Evolutionary conservation across 129 eudicot species (phyloP).

Genomic region (Artemisia argyi): DNA sequence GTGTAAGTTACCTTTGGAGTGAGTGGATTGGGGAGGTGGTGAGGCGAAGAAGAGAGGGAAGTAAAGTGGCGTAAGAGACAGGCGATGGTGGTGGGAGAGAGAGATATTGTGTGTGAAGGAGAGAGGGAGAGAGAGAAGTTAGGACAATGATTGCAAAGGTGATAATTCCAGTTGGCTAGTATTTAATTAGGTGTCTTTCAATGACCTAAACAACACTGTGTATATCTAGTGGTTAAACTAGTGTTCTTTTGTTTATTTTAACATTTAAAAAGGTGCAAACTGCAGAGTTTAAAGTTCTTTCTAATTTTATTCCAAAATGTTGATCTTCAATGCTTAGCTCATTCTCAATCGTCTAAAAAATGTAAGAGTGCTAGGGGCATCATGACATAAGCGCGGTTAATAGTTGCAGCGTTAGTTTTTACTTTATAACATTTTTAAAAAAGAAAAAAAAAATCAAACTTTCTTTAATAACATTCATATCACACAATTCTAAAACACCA

Average conservation of each 20-base stretch:
- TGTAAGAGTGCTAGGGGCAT: no score
- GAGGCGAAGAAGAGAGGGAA: constrained; percentile 32
- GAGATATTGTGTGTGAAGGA: constrained; percentile 37
- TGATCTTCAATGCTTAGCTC: no score
- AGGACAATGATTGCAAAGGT: constrained; percentile 41
- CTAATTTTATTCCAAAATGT: no score
- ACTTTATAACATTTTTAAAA: no score
- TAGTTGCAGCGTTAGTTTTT: no score
- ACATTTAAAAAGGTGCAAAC: no score
- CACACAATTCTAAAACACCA: no score
- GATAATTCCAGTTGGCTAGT: constrained; percentile 39
- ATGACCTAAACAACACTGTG: constrained; percentile 30
- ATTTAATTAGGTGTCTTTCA: constrained; percentile 26
- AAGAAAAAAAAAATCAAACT: no score
- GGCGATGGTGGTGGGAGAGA: constrained; percentile 31
- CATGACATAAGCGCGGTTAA: no score
- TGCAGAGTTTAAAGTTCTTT: no score
- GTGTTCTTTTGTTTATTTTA: not conserved
- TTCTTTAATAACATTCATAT: no score
- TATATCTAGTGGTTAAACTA: constrained; percentile 13
- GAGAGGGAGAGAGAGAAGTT: constrained; percentile 13
- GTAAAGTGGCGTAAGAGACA: constrained; percentile 45
- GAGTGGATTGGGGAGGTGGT: constrained; percentile 36
- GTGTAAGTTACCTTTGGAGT: constrained; percentile 18
- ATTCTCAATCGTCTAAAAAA: no score